phyloP scores from a whole-genome alignment of 2,329 filamentous ascomycete genomes.

The Cercospora sp. region DNA sequence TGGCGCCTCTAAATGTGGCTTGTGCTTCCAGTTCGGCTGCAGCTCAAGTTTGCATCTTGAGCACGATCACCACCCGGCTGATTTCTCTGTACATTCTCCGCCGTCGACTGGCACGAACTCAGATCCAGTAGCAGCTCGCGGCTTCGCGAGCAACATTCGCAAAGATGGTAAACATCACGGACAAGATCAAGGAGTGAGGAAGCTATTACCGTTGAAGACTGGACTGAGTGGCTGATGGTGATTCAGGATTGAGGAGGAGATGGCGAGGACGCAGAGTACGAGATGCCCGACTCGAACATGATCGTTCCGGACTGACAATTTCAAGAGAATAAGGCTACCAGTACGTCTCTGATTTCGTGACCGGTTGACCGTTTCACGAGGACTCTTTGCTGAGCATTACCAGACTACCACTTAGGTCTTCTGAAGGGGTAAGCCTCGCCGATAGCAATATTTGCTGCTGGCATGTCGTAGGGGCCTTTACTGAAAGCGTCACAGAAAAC shows the following conservation, averaged over 20 bases:
- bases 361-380: background rate
- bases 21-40: background rate
- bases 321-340: slow-evolving; percentile 96
- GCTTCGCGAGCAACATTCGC: slow-evolving; percentile 26
- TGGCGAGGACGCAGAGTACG: slow-evolving; percentile 97
- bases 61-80: background rate
- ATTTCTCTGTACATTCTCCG: background rate
- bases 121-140: slow-evolving; percentile 9
- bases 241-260: slow-evolving; percentile 96
- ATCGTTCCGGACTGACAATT: slow-evolving; percentile 38
- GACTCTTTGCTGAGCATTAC: slow-evolving; percentile 39
- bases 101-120: background rate
- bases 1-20: background rate
- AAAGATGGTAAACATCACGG: slow-evolving; percentile 97
- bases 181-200: slow-evolving; percentile 97
- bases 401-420: slow-evolving; percentile 97
- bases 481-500: slow-evolving; percentile 66
- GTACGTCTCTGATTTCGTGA: slow-evolving; percentile 55
- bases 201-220: background rate
- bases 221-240: slow-evolving; percentile 16
- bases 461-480: background rate
- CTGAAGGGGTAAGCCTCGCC: slow-evolving; percentile 77
- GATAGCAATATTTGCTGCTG: background rate
- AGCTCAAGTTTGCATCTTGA: slow-evolving; percentile 9
- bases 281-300: slow-evolving; percentile 5